Evolutionary conservation across 2,329 filamentous ascomycete species (phyloP).

Genomic region (Fusarium camptoceras): DNA sequence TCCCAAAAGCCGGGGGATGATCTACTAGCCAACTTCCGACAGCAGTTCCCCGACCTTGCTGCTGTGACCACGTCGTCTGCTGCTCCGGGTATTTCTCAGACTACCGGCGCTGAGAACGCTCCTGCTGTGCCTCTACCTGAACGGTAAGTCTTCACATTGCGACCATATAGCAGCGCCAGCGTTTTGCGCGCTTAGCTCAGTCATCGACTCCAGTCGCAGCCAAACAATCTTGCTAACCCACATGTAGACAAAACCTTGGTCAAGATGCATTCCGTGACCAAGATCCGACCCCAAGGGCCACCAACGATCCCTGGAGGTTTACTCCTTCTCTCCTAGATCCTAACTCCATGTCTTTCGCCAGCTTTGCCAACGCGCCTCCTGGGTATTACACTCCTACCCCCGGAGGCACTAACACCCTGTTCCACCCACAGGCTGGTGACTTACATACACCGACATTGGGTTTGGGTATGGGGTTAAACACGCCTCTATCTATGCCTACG

Average conservation of each 20-base stretch:
- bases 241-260: constrained; percentile 41
- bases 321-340: constrained; percentile 91
- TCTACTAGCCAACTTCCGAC: constrained; percentile 84
- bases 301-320: constrained; percentile 86
- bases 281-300: constrained; percentile 83
- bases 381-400: constrained; percentile 92
- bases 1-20: constrained; percentile 89
- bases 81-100: constrained; percentile 53
- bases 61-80: constrained; percentile 62
- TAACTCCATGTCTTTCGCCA: constrained; percentile 82
- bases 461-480: constrained; percentile 80
- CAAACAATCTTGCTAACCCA: constrained; percentile 25
- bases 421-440: constrained; percentile 86
- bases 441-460: constrained; percentile 84
- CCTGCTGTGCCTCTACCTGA: constrained; percentile 43
- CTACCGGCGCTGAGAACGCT: constrained; percentile 47
- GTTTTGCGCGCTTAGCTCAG: not conserved
- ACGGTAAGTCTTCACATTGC: constrained; percentile 42
- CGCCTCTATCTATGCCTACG: constrained; percentile 82
- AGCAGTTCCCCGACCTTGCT: constrained; percentile 81
- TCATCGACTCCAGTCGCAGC: not conserved
- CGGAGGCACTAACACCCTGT: constrained; percentile 81
- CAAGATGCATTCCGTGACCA: constrained; percentile 69
- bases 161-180: not conserved
- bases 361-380: constrained; percentile 81